Evolutionary conservation across 2,329 filamentous ascomycete genomes (phyloP).

Genomic region (Colletotrichum tabaci): DNA sequence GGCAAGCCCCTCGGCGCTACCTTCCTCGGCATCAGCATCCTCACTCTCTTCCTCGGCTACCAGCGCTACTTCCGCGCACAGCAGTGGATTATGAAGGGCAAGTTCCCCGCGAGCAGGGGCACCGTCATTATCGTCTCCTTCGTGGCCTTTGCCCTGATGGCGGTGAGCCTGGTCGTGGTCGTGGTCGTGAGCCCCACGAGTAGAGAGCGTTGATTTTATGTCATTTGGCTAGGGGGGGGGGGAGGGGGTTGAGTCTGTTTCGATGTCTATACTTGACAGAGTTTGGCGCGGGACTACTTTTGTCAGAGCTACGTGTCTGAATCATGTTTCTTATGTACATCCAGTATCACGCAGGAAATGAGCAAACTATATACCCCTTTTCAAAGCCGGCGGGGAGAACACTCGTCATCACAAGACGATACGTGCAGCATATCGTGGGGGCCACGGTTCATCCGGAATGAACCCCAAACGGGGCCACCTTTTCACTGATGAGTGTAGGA

Average conservation of each 20-base stretch:
- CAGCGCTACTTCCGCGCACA: constrained; percentile 84
- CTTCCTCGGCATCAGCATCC: constrained; percentile 82
- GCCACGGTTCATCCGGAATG: too few relatives aligned
- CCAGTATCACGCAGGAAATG: background rate
- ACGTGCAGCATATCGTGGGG: too few relatives aligned
- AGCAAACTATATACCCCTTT: background rate
- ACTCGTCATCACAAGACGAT: too few relatives aligned
- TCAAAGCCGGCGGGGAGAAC: too few relatives aligned
- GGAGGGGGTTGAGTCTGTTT: background rate
- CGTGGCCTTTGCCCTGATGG: constrained; percentile 75
- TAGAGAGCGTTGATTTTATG: constrained; percentile 45
- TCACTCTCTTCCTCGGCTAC: constrained; percentile 83
- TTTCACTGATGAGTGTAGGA: too few relatives aligned
- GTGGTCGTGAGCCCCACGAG: constrained; percentile 63
- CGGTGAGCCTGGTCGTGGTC: constrained; percentile 72
- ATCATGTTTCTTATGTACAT: constrained; percentile 4
- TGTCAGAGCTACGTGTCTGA: background rate
- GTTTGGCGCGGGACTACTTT: background rate
- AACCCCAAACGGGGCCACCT: too few relatives aligned
- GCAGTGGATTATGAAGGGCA: constrained; percentile 84
- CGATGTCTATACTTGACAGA: background rate
- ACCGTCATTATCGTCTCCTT: constrained; percentile 79
- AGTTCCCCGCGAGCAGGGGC: constrained; percentile 84
- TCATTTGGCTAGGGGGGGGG: background rate
- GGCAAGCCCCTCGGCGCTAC: constrained; percentile 83